Base-by-base conservation (phyloP, 768 basidiomycete genomes). In the Termitomyces eurrhizus region DNA sequence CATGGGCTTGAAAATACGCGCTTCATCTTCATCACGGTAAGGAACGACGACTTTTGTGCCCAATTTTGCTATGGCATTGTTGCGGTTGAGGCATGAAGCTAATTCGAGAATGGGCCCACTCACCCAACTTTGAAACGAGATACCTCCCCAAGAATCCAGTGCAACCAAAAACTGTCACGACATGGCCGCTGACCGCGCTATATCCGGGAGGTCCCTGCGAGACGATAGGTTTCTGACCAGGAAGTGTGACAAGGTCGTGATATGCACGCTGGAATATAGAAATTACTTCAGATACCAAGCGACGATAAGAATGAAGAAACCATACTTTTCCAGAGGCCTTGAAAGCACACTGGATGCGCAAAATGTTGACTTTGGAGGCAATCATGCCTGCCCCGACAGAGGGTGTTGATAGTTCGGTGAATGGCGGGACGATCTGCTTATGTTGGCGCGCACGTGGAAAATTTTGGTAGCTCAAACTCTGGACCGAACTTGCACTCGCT, bases 91-190 rank as follows among this genome's bases (percentile, higher is more conserved):
- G 35, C 35, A 51, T 37, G 26, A 37, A 11, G 29, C 18, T 24
- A n/a, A 35, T 24, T 53, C 62, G 26, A 58, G 41, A 48, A 46
- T 52, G 53, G 56, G 26, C 29, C 35, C 42, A 71, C 86, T 66
- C 69, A 94, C 93, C 95, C 13, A 99, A 84, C 79, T 98, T 98
- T 36, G 90, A 84, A 44, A 98, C 92, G 48, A 98, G 79, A 74
- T 98, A 98, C 70, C 95, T 80, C 49, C 96, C 97, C 60, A 99
- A 78, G 73, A 98, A 98, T 6, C 95, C 93, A 4, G 95, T 97
- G 71, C 89, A 91, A 26, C 97, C 97, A 80, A 99, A 98, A 53
- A 98, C 95, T 16, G 97, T 99, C 45, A 90, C 96, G 41, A 89
- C 84, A 75, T 95, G 95, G 3, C 96, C 97, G 45, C 89, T 88